These are phyloP conservation scores for Nothophytophthora sp. DNA, from an alignment of 352 stramenopile species.

Conservation along the genomic window DNA sequence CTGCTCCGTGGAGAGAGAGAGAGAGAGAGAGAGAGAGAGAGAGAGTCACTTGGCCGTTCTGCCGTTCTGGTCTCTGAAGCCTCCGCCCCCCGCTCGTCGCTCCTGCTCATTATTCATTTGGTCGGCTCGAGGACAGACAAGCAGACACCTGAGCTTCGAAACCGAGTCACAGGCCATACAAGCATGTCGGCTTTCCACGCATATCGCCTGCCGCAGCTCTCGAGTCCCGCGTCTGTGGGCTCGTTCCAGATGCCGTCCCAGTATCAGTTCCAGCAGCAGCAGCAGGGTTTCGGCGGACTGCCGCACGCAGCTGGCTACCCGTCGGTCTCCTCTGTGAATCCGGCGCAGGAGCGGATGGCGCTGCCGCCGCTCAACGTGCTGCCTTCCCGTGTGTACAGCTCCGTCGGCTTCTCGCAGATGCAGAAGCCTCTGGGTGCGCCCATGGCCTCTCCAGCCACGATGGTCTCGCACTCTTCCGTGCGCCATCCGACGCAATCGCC, in stretches of 20 bases:
- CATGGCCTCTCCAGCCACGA: slow-evolving; percentile 31
- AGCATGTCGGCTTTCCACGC: slow-evolving; percentile 24
- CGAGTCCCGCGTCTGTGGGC: slow-evolving; percentile 5
- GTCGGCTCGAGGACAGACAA: slow-evolving; percentile 16
- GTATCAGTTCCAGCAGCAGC: slow-evolving; percentile 26
- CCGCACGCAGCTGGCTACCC: slow-evolving; percentile 18
- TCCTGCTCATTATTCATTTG: slow-evolving; percentile 38
- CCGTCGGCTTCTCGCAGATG: slow-evolving; percentile 7
- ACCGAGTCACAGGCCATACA: not conserved
- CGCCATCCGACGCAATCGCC: slow-evolving; percentile 27
- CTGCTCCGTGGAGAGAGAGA: slow-evolving; percentile 15
- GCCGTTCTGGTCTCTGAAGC: slow-evolving; percentile 26
- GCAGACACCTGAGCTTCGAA: too few relatives aligned
- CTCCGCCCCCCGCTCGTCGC: slow-evolving; percentile 8
- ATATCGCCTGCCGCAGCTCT: slow-evolving; percentile 25
- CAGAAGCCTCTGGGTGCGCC: slow-evolving; percentile 15
- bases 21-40: too few relatives aligned
- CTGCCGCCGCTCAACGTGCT: slow-evolving; percentile 53
- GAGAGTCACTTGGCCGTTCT: slow-evolving; percentile 23
- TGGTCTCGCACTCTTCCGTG: not conserved
- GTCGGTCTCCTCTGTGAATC: not conserved
- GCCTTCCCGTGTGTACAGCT: slow-evolving; percentile 16
- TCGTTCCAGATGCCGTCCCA: slow-evolving; percentile 17
- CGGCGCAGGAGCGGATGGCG: slow-evolving; percentile 54
- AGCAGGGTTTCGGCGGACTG: slow-evolving; percentile 20